Base-by-base conservation (phyloP, 2,329 filamentous ascomycete species). In the Myriosclerotinia duriaeana region DNA sequence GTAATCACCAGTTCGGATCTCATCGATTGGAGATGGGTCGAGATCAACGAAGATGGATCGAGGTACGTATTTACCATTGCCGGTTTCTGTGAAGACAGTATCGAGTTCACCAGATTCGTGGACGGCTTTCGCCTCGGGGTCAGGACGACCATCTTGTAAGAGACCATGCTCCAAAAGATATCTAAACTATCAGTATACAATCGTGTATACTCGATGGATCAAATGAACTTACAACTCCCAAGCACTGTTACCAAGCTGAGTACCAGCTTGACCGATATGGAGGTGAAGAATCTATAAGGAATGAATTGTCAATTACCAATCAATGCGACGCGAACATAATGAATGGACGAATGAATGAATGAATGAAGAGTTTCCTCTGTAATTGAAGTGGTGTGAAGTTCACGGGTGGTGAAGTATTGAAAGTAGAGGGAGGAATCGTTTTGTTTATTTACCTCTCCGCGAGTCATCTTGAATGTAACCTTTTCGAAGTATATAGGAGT, bases 121-220 rank as follows among this genome's bases (percentile, higher is more conserved):
- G 62, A 83, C 73, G 2, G 83, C 82, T 68, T 81, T 80, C 59
- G 81, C 80, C 60, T 86, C 82, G 20, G 84, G 81, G 75, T 88
- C 81, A 66, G 82, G 79, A 67, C 80, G 82, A 69, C 87, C 87
- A 75, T 89, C 86, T 65, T 82, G 79, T 74, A 82, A 81, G 70
- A 89, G 80, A 68, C 86, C 86, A 77, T 89, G 87, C 79, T 89
- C 87, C 59, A 89, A 83, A 68, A 88, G 84, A 77, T 89, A 89
- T 68, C 85, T 88, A 71, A 44, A 12, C n/a, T 1, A 56, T 55
- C 54, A 46, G 12, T 48, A 46, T 42, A 30, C 26, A 22, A 34
- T 15, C 42, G 34, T 36, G 15, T 26, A 42, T 53, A 34, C 44
- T 61, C 50, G 38, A 55, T 46, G 46, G 69, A 50, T 56, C 59